Evolutionary conservation across 495 filamentous ascomycete species (phyloP), one percentile per base, ranked within the genome.

Genomic region (Penicillium turbatum): DNA sequence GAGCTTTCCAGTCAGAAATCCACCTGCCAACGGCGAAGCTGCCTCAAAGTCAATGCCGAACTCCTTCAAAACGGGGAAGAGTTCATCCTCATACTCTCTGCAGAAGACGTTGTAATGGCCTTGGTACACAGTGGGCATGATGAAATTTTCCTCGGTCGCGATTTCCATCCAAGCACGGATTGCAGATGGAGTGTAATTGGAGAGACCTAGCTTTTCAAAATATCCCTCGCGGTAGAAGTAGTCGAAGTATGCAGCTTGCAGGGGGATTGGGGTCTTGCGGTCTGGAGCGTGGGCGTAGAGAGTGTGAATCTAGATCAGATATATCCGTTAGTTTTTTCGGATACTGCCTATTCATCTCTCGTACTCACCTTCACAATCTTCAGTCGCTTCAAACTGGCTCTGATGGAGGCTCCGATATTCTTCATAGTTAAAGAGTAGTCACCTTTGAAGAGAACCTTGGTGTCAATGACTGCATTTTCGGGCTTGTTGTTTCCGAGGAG

Each of bases 21-120:
- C 79, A 12, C 76, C 78, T 3, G 76, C 75, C 11, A 79, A 64
- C 1, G 79, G 77, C 32, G 74, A 56, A n/a, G 42, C 49, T 16
- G 69, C 71, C 47, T 77, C 74, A 38, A 77, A 78, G 0, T 68
- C 61, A 11, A 83, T 76, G 11, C 66, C 71, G 58, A 82, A 73
- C 36, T 79, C 54, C 6, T 75, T 63, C 5, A 84, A 62, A 26
- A 76, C 71, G n/a, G 80, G 78, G 34, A 84, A 70, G 13, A 82
- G 64, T 30, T 76, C 69, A 3, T 57, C 64, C 60, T 83, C 79
- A 24, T 62, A 62, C 24, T 59, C 61, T 5, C 76, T 71, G 4
- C 69, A 63, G 3, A 77, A 47, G 0, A 71, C 45, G 52, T 74
- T 78, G 55, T 77, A 79, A 5, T 70, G 54, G 30, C 62, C 53